These are phyloP conservation scores for Penicillium goetzii DNA, from an alignment of 495 filamentous ascomycete genomes.

Conservation along the genomic window DNA sequence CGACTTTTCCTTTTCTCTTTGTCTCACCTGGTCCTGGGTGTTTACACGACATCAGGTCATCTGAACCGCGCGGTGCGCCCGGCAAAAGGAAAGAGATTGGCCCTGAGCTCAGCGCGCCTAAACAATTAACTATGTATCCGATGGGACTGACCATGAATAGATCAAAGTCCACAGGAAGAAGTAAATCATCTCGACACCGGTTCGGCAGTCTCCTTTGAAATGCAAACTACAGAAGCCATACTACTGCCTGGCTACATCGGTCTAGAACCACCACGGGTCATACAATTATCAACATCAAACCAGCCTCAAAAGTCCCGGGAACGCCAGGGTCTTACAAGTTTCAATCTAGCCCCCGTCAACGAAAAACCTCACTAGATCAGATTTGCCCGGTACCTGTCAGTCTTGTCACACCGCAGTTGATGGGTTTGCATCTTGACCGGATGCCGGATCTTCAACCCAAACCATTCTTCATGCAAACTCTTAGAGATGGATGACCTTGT, in stretches of 20 bases:
- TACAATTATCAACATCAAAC: conserved; percentile 1
- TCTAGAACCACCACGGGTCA: conserved; percentile 12
- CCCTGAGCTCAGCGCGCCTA: conserved; percentile 25
- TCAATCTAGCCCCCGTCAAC: conserved; percentile 20
- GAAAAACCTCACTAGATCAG: conserved; percentile 25
- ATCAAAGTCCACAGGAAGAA: not conserved
- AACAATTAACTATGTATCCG: conserved; percentile 13
- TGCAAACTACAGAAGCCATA: conserved; percentile 11
- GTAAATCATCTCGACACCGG: not conserved
- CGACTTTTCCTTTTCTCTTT: conserved; percentile 4
- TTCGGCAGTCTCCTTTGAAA: conserved; percentile 15
- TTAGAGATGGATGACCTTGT: not conserved
- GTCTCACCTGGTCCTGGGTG: conserved; percentile 24
- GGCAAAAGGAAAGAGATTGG: not conserved
- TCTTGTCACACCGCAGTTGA: conserved; percentile 30
- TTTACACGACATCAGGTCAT: conserved; percentile 32
- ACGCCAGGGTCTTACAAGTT: conserved; percentile 26
- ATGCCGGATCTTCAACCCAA: conserved; percentile 25
- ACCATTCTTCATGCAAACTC: conserved; percentile 2
- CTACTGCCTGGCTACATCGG: not conserved
- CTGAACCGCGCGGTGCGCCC: conserved; percentile 23
- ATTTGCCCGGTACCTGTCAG: conserved; percentile 29
- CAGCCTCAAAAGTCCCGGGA: not conserved
- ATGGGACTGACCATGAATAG: not conserved
- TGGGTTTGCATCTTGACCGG: conserved; percentile 26